Percentiles rank a stretch among this genome's conserved stretches.
Conservation (phyloP, 2,329 filamentous ascomycete genomes). For the Helicocarpus griseus region DNA sequence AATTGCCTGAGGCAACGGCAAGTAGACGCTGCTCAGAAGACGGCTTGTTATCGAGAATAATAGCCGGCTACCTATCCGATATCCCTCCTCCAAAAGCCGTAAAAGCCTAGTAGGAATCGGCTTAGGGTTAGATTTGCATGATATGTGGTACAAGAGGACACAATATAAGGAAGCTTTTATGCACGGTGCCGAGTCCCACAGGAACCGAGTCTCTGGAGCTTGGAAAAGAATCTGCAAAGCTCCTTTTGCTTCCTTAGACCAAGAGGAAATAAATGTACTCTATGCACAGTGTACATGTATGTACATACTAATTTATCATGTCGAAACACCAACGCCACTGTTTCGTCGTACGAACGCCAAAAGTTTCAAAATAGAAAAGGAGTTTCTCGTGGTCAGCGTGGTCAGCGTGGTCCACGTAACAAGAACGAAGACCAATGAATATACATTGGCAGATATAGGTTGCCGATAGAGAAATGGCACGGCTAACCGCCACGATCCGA, state of each 20-base stretch:
- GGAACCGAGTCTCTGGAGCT: neutral
- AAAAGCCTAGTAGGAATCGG: neutral
- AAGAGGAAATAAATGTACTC: too few species aligned
- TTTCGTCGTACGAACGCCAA: neutral
- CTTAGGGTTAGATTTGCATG: conserved; percentile 1
- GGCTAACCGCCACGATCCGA: neutral
- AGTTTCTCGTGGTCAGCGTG: neutral
- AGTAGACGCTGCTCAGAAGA: neutral
- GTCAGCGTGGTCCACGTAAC: too few species aligned
- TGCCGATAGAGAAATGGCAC: too few species aligned
- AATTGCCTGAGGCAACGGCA: neutral
- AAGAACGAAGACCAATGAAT: neutral
- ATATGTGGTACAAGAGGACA: neutral
- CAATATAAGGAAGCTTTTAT: neutral
- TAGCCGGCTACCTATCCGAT: neutral
- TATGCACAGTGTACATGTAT: neutral
- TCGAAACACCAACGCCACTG: neutral
- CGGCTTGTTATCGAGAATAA: neutral
- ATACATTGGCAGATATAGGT: neutral
- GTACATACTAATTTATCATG: neutral
- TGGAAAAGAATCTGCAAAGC: neutral
- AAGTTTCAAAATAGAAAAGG: neutral
- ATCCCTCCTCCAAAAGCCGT: neutral
- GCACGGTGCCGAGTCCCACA: too few species aligned
- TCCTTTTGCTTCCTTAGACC: neutral